A percentile compares a stretch with the other conserved stretches of the same genome.
phyloP scores from a whole-genome alignment of 805 yeast species.

The Wickerhamiella brachini region DNA sequence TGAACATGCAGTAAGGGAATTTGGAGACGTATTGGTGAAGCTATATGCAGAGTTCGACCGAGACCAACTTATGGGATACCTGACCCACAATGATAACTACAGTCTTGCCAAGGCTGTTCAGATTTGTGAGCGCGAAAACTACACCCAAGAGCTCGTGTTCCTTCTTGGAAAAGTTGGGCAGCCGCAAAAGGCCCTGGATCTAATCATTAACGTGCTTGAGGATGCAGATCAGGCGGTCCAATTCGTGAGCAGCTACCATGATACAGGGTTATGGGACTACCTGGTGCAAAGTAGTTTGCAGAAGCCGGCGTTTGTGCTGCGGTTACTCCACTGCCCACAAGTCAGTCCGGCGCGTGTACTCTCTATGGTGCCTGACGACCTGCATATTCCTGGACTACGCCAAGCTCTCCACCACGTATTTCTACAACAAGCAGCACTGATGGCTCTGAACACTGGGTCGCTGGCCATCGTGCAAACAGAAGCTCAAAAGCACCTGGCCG shows the following conservation, averaged over 20 bases:
- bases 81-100: constrained; percentile 41
- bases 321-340: constrained; percentile 39
- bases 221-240: constrained; percentile 72
- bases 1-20: constrained; percentile 37
- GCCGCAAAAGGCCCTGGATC: constrained; percentile 53
- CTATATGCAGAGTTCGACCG: constrained; percentile 53
- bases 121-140: constrained; percentile 40
- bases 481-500: constrained; percentile 27
- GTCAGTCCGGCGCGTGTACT: constrained; percentile 57
- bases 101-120: constrained; percentile 57
- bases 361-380: constrained; percentile 44
- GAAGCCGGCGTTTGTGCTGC: constrained; percentile 64
- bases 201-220: constrained; percentile 62
- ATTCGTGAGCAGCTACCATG: constrained; percentile 57
- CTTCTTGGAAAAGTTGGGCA: constrained; percentile 75
- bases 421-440: constrained; percentile 41
- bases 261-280: constrained; percentile 68
- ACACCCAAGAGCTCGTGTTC: constrained; percentile 63
- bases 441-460: constrained; percentile 39
- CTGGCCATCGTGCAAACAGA: constrained; percentile 41
- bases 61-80: constrained; percentile 40
- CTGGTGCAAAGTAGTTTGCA: constrained; percentile 55
- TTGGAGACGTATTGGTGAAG: constrained; percentile 53
- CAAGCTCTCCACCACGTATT: constrained; percentile 47
- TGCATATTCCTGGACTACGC: constrained; percentile 53